Base-by-base conservation (phyloP, 345 rosid genomes). In the Eucalyptus shirleyi region DNA sequence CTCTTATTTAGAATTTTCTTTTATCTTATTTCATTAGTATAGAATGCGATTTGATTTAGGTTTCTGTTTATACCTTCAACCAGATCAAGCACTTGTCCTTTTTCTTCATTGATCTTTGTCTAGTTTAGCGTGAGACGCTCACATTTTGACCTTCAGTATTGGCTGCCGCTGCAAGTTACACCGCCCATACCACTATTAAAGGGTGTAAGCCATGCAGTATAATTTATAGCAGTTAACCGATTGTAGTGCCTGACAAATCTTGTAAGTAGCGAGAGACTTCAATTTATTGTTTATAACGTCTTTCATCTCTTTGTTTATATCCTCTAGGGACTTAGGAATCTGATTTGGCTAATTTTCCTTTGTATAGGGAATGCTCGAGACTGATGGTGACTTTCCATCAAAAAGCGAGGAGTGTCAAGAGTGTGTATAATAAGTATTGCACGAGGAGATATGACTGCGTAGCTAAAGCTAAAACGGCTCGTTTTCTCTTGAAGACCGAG, bases 111-210 rank as follows among this genome's bases (percentile, higher is more conserved):
- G 97, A 96, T 91, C 95, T 95, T 23, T 55, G 28, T 53, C 30
- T 91, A 95, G 86, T 83, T 94, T 12, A 93, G 51, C 18, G 7
- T 50, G 7, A 50, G 56, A 53, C 23, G 4, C 56, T 53, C 56
- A 53, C 56, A 53, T 18, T 96, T 67, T 95, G 95, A n/a, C 95
- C 94, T 15, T 96, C 96, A 42, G 86, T 93, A 60, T 67, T 93
- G 62, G 94, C 96, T 72, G 95, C 98, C 19, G 95, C 98, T 37
- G 98, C 98, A 47, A 92, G 96, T 87, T 96, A 94, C 87, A 95
- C 97, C 5, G 96, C 98, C 16, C 93, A 93, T 53, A 88, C 93
- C 88, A 93, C 94, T 23, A 62, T 96, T 69, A 62, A n/a, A 88
- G 56, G 95, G 42, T 91, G 77, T 19, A 92, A 88, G 89, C 91